Evolutionary conservation across 306 rosid species (phyloP), one percentile per base, ranked within the genome.

Genomic region (Dalbergia cultrata): DNA sequence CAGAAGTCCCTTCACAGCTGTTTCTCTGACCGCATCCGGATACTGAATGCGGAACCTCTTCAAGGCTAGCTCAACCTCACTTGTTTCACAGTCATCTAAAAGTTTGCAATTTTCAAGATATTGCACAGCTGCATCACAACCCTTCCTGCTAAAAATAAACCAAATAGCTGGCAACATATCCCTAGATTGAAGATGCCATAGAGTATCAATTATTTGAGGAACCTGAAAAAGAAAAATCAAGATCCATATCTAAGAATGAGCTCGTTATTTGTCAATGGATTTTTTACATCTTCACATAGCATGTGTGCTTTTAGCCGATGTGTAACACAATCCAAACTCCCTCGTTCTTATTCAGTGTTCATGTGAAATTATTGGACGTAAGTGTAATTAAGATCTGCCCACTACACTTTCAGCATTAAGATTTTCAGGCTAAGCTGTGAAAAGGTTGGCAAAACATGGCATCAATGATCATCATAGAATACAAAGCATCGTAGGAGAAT

Each of bases 101-200:
- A 95, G 97, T 39, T 86, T 89, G 90, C 80, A 82, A 72, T 91
- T 86, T 83, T 95, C 96, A 67, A 95, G 16, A 72, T 95, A 93
- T 79, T 93, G 97, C 74, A 91, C 97, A 44, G 97, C 94, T 0
- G 94, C 96, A 89, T 95, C 99, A 79, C 99, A 95, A 73, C 99
- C 99, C 82, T 91, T 95, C 90, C 99, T 90, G 90, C 99, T 95
- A 90, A 95, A 95, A 79, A 95, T 95, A 88, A 95, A 95, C 99
- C 99, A 95, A 74, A 95, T 83, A 76, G 98, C 96, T 64, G 99
- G 99, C 49, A 95, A 95, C 95, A 95, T 93, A 78, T 91, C 94
- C 87, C 87, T 89, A 44, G 86, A 72, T 88, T 93, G 86, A 45
- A 93, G 97, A 52, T 95, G 94, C 93, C 90, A 88, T 83, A 95